A percentile compares a stretch with the other conserved stretches of the same genome.
phyloP scores from a whole-genome alignment of 1,139 yeast species.

The Saccharomycopsis hybrid region DNA sequence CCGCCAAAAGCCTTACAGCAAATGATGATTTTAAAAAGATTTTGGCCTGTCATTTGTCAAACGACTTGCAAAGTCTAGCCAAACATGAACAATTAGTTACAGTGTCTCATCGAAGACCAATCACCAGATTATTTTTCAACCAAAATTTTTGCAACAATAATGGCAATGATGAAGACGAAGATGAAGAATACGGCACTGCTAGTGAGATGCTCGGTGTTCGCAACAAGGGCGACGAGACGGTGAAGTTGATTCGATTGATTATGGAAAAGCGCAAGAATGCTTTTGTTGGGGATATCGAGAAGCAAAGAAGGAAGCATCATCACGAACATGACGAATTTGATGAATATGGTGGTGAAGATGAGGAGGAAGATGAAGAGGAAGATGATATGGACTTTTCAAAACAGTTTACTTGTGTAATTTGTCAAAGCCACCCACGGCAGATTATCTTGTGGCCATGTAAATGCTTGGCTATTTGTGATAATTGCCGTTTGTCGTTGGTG shows the following conservation, averaged over 20 bases:
- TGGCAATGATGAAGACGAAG: too few species aligned
- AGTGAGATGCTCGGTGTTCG: too few species aligned
- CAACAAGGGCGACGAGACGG: constrained; percentile 25
- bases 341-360: not conserved
- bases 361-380: constrained; percentile 12
- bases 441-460: constrained; percentile 90
- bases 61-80: not conserved
- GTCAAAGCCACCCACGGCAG: constrained; percentile 69
- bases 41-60: constrained; percentile 12
- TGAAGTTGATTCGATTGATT: constrained; percentile 26
- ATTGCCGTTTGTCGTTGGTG: constrained; percentile 72
- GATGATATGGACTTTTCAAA: constrained; percentile 24
- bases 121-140: constrained; percentile 12
- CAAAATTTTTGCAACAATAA: too few species aligned
- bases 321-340: not conserved
- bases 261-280: constrained; percentile 22
- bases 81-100: not conserved
- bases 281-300: not conserved
- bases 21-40: constrained; percentile 14
- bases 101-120: not conserved
- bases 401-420: constrained; percentile 58
- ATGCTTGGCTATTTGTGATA: constrained; percentile 83
- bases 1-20: too few species aligned
- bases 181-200: too few species aligned
- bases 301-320: not conserved